These are phyloP conservation scores for Komagataella ulmi DNA, from an alignment of 805 yeast species.

Conservation along the genomic window DNA sequence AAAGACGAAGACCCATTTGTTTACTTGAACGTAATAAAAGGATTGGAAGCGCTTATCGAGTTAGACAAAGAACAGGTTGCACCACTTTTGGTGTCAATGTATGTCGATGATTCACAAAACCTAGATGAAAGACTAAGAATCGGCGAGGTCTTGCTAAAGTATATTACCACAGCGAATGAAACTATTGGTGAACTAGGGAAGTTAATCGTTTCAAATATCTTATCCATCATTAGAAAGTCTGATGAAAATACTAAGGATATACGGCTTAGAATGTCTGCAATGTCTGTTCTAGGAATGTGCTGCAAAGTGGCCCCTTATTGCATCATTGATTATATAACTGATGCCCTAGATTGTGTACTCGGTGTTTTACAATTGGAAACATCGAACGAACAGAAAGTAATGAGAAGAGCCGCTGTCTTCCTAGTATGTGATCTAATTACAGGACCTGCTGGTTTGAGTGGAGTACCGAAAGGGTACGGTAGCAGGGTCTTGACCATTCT, in stretches of 20 bases:
- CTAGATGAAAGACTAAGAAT: slow-evolving; percentile 63
- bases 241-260: slow-evolving; percentile 25
- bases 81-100: slow-evolving; percentile 23
- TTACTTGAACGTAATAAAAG: slow-evolving; percentile 74
- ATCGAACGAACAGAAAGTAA: slow-evolving; percentile 27
- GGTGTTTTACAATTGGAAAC: slow-evolving; percentile 59
- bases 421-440: slow-evolving; percentile 48
- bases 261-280: slow-evolving; percentile 69
- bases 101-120: slow-evolving; percentile 8
- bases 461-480: slow-evolving; percentile 37
- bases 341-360: slow-evolving; percentile 60
- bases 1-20: slow-evolving; percentile 78
- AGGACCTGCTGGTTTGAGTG: slow-evolving; percentile 24
- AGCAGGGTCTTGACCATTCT: slow-evolving; percentile 26
- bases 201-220: slow-evolving; percentile 29
- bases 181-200: slow-evolving; percentile 26
- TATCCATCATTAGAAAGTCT: slow-evolving; percentile 15
- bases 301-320: slow-evolving; percentile 48
- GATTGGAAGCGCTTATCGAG: slow-evolving; percentile 49
- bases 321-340: slow-evolving; percentile 29
- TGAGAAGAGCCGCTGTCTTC: slow-evolving; percentile 68
- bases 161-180: slow-evolving; percentile 34
- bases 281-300: slow-evolving; percentile 70
- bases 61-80: slow-evolving; percentile 23
- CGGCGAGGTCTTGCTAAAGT: slow-evolving; percentile 69